Conservation (phyloP, 2,329 filamentous ascomycete species). For the Aureobasidium sp. region DNA sequence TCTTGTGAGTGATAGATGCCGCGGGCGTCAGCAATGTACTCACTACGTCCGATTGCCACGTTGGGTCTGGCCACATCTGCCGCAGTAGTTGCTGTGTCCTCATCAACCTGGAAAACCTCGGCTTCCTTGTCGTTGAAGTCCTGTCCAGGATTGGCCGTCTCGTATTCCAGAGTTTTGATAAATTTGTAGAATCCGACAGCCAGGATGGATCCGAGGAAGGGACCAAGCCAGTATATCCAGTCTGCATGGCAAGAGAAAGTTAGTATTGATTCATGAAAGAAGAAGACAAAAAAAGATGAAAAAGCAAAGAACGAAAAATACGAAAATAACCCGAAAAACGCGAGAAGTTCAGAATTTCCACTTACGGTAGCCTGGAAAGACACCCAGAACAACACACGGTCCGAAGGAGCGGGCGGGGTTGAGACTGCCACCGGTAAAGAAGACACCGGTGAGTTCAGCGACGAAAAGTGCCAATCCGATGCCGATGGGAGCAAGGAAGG, state of each 20-base stretch:
- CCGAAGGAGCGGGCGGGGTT: constrained; percentile 31
- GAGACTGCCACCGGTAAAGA: constrained; percentile 32
- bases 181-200: constrained; percentile 43
- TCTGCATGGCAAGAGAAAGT: too few species aligned
- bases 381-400: constrained; percentile 23
- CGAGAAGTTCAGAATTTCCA: not conserved
- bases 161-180: constrained; percentile 43
- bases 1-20: constrained; percentile 17
- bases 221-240: constrained; percentile 43
- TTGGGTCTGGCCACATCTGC: constrained; percentile 23
- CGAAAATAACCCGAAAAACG: not conserved
- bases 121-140: constrained; percentile 39
- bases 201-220: constrained; percentile 36
- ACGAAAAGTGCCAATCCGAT: constrained; percentile 40
- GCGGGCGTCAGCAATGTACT: constrained; percentile 15
- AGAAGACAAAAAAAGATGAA: not conserved
- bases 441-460: constrained; percentile 38
- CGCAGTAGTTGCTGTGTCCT: constrained; percentile 29
- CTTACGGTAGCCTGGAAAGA: constrained; percentile 24
- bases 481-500: constrained; percentile 32
- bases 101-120: constrained; percentile 28
- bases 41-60: constrained; percentile 19
- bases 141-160: constrained; percentile 42
- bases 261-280: too few species aligned
- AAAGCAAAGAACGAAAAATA: not conserved